Evolutionary conservation across 352 stramenopile species (phyloP).

Genomic region (Pythium brassicae): DNA sequence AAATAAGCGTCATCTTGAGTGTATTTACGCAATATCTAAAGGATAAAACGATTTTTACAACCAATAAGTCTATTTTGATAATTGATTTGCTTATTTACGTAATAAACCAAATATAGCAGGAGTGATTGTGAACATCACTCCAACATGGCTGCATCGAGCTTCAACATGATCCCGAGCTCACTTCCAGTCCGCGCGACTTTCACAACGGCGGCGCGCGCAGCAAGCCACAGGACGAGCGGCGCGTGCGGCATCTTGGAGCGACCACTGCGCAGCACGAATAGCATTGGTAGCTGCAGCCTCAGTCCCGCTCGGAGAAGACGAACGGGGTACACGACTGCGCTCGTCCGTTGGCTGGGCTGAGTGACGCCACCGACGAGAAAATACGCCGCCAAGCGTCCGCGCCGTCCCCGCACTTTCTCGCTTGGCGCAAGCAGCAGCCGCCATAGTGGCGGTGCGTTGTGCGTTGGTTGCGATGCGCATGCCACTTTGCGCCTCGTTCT

Average conservation of each 20-base stretch:
- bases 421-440: background rate
- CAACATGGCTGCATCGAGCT: background rate
- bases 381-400: no score
- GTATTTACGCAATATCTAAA: no score
- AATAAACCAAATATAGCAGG: background rate
- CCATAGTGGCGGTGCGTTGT: conserved; percentile 1
- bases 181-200: background rate
- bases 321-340: no score
- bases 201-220: background rate
- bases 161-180: background rate
- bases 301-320: no score
- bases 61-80: background rate
- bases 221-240: background rate
- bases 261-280: no score
- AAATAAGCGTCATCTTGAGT: no score
- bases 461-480: background rate
- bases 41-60: no score
- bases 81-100: background rate
- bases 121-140: background rate
- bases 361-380: no score
- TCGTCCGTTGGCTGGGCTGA: no score
- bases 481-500: conserved; percentile 10
- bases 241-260: no score
- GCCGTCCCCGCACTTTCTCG: conserved; percentile 14
- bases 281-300: no score